Conservation (phyloP, 2,329 filamentous ascomycete genomes). For the Calonectria crousiana region DNA sequence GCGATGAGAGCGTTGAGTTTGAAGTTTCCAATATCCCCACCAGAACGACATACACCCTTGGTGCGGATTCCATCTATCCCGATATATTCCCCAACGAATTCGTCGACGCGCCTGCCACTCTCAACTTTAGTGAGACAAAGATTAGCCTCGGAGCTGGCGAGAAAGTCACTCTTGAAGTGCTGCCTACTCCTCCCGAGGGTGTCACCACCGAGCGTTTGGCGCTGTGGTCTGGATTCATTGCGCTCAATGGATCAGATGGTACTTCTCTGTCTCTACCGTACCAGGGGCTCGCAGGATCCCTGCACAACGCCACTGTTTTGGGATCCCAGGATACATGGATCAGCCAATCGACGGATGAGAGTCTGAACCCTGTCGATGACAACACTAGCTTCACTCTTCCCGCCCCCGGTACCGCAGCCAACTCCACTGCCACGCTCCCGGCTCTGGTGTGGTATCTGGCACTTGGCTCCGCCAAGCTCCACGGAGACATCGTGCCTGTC, state of each 20-base stretch:
- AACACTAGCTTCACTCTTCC: slow-evolving; percentile 58
- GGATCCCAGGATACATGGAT: slow-evolving; percentile 44
- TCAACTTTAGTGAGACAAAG: slow-evolving; percentile 56
- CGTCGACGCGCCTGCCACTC: slow-evolving; percentile 53
- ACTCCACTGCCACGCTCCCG: slow-evolving; percentile 51
- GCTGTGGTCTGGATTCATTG: slow-evolving; percentile 57
- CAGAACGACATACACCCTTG: slow-evolving; percentile 65
- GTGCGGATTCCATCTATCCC: slow-evolving; percentile 49
- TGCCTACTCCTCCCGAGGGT: slow-evolving; percentile 54
- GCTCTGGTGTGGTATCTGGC: slow-evolving; percentile 55
- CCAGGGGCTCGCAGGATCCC: slow-evolving; percentile 53
- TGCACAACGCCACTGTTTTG: slow-evolving; percentile 46
- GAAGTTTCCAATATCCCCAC: slow-evolving; percentile 63
- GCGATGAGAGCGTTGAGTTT: slow-evolving; percentile 62
- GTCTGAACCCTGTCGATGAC: slow-evolving; percentile 40
- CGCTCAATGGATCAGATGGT: slow-evolving; percentile 55
- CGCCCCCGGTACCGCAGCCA: slow-evolving; percentile 48
- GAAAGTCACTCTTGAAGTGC: slow-evolving; percentile 59
- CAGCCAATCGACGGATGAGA: slow-evolving; percentile 49
- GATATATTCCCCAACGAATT: slow-evolving; percentile 60
- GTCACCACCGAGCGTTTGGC: slow-evolving; percentile 50
- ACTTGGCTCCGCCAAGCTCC: slow-evolving; percentile 60
- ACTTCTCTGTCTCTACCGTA: slow-evolving; percentile 55
- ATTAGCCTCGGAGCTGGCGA: slow-evolving; percentile 58
- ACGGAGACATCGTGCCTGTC: slow-evolving; percentile 59